These are phyloP conservation scores for Colletotrichum sp. DNA, from an alignment of 2,329 filamentous ascomycete species.

Conservation along the genomic window DNA sequence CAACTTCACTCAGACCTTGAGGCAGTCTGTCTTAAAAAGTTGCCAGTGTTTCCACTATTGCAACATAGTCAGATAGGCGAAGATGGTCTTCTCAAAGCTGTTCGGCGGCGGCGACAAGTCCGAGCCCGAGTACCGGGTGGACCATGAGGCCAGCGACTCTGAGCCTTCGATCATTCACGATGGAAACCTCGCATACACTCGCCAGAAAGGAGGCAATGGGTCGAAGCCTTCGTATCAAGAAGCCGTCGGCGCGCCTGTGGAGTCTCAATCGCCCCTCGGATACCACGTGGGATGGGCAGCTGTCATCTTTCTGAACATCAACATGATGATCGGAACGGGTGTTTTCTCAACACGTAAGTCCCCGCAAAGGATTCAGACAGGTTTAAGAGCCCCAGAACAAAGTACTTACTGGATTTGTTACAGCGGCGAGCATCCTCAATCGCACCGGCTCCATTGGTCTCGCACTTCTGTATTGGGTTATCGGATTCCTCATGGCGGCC, in stretches of 20 bases:
- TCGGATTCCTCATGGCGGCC: conserved; percentile 64
- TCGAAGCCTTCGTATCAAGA: conserved; percentile 61
- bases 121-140: not conserved
- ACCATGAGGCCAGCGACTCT: conserved; percentile 25
- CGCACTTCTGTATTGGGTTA: conserved; percentile 66
- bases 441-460: conserved; percentile 68
- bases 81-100: conserved; percentile 10
- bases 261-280: conserved; percentile 61
- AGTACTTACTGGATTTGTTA: not conserved
- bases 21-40: not conserved
- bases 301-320: conserved; percentile 65
- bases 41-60: not conserved
- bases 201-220: conserved; percentile 52
- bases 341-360: conserved; percentile 68
- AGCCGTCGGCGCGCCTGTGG: conserved; percentile 65
- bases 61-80: not conserved
- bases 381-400: not conserved
- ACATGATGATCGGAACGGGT: conserved; percentile 68
- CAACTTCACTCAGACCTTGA: not conserved
- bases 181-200: conserved; percentile 46
- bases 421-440: conserved; percentile 62
- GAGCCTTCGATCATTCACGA: conserved; percentile 34
- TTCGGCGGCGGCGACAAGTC: conserved; percentile 10
- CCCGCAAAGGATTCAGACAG: not conserved
- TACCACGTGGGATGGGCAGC: conserved; percentile 62